A percentile compares a stretch with the other conserved stretches of the same genome.
These are phyloP conservation scores for Yamadazyma sp. DNA, from an alignment of 805 yeast species.

Conservation along the genomic window DNA sequence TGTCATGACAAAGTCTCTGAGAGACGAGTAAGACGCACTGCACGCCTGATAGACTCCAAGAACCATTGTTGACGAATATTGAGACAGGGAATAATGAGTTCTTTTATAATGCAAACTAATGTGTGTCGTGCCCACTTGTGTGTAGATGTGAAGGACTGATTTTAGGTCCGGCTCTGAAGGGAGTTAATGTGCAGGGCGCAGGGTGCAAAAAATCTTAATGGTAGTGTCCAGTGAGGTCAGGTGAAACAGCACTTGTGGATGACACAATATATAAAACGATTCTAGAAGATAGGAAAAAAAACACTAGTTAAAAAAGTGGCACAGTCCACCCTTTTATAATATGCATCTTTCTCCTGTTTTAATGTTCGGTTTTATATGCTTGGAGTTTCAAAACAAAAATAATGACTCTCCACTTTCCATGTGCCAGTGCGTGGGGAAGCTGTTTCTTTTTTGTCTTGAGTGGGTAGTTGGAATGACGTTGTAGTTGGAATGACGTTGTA, in stretches of 20 bases:
- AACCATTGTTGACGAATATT: background rate
- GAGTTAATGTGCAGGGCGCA: too few relatives aligned
- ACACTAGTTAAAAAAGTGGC: too few relatives aligned
- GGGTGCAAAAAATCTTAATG: too few relatives aligned
- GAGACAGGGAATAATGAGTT: background rate
- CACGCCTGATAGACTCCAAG: slow-evolving; percentile 1
- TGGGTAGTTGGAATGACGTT: background rate
- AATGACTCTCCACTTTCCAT: slow-evolving; percentile 2
- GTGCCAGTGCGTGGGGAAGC: background rate
- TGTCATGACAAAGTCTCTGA: slow-evolving; percentile 1
- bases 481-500: too few relatives aligned
- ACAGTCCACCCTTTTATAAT: background rate
- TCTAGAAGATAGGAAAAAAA: too few relatives aligned
- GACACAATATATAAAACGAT: too few relatives aligned
- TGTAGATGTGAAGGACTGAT: too few relatives aligned
- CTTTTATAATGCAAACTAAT: too few relatives aligned
- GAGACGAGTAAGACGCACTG: slow-evolving; percentile 1
- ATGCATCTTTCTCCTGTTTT: background rate
- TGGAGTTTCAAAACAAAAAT: slow-evolving; percentile 4
- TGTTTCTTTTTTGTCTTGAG: background rate
- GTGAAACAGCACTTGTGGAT: too few relatives aligned
- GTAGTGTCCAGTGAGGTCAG: too few relatives aligned
- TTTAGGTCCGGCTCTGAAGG: too few relatives aligned
- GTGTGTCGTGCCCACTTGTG: too few relatives aligned
- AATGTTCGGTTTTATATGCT: background rate